Evolutionary conservation across 257 asterid genomes (phyloP).

Genomic region (Cordia subcordata): DNA sequence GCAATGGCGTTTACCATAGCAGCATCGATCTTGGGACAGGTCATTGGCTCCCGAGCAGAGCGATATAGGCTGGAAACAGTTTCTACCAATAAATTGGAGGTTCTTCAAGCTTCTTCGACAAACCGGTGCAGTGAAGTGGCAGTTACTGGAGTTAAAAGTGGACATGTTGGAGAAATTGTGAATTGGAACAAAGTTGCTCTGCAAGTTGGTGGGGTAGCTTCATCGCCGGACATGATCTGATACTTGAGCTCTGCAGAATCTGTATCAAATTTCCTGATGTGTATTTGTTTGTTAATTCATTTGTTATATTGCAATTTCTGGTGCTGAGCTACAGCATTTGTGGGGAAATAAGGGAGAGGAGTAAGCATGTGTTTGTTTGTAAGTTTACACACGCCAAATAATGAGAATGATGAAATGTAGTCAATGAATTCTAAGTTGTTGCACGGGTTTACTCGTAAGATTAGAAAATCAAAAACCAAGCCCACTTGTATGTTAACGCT

Average conservation of each 20-base stretch:
- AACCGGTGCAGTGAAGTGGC: constrained; percentile 15
- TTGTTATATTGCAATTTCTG: neutral
- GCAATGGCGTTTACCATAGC: constrained; percentile 96
- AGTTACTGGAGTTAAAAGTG: constrained; percentile 21
- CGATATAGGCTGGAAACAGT: constrained; percentile 58
- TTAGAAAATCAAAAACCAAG: no score
- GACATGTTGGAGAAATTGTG: constrained; percentile 27
- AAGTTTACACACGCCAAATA: neutral
- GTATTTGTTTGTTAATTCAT: constrained; percentile 3
- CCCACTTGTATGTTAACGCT: no score
- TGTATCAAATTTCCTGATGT: neutral
- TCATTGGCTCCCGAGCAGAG: constrained; percentile 90
- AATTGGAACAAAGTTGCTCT: constrained; percentile 30
- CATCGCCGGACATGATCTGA: constrained; percentile 22
- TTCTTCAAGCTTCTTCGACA: constrained; percentile 23
- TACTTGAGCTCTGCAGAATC: constrained; percentile 5
- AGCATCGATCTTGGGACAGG: constrained; percentile 86
- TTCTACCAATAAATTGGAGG: constrained; percentile 28
- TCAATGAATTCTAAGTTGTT: no score
- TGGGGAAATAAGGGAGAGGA: constrained; percentile 5
- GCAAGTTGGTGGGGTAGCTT: constrained; percentile 19
- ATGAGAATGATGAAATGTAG: constrained; percentile 1
- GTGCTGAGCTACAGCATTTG: neutral
- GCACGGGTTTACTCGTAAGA: no score
- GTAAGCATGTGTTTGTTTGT: neutral